Conservation (phyloP, 352 stramenopile genomes). For the Aphanomyces euteiches region DNA sequence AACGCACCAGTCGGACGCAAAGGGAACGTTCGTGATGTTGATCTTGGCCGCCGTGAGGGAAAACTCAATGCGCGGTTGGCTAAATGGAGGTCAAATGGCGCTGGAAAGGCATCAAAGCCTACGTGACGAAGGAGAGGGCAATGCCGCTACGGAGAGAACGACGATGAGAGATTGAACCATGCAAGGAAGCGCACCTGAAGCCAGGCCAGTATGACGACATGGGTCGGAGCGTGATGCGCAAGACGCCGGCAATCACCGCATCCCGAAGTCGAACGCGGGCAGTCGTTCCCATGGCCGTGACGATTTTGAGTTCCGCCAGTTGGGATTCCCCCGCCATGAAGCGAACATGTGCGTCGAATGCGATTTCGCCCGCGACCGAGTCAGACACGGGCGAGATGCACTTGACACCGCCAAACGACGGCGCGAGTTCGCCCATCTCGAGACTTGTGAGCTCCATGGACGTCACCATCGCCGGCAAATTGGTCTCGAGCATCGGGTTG, state of each 20-base stretch:
- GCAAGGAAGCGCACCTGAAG: conserved; percentile 41
- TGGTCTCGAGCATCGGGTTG: conserved; percentile 58
- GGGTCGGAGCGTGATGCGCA: conserved; percentile 69
- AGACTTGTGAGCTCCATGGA: conserved; percentile 55
- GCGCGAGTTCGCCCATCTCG: conserved; percentile 52
- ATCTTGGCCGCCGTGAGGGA: conserved; percentile 77
- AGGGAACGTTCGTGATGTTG: conserved; percentile 77
- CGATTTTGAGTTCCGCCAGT: conserved; percentile 60
- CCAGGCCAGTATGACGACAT: conserved; percentile 64
- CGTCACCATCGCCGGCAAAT: conserved; percentile 63
- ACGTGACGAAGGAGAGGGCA: conserved; percentile 71
- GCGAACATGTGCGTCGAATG: conserved; percentile 62
- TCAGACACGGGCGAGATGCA: conserved; percentile 46
- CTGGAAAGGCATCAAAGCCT: not conserved
- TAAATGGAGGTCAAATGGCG: conserved; percentile 30
- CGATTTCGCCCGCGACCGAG: conserved; percentile 39
- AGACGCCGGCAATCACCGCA: conserved; percentile 60
- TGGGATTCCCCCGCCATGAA: conserved; percentile 60
- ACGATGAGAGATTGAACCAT: not conserved
- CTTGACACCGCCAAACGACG: conserved; percentile 68
- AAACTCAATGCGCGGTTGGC: conserved; percentile 68
- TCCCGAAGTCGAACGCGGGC: conserved; percentile 58
- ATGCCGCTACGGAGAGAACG: conserved; percentile 35
- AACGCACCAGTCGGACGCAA: conserved; percentile 69
- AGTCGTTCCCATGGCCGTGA: conserved; percentile 50